These are phyloP conservation scores for Fusarium sp. DNA, from an alignment of 2,329 filamentous ascomycete species.

Conservation along the genomic window DNA sequence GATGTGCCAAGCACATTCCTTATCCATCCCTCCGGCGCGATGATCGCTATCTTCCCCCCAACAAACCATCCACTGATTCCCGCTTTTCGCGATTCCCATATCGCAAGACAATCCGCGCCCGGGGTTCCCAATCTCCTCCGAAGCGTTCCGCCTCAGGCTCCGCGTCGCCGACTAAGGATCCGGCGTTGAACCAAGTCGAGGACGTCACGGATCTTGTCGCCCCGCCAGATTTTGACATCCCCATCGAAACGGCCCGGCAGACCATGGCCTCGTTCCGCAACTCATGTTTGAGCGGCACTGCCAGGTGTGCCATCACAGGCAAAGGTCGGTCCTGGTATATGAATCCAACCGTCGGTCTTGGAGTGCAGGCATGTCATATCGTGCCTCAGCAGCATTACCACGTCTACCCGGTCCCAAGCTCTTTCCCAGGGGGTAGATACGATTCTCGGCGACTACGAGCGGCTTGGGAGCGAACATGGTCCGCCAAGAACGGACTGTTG, in stretches of 20 bases:
- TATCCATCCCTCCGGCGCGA: background rate
- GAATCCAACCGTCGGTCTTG: conserved; percentile 11
- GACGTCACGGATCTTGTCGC: background rate
- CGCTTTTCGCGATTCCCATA: background rate
- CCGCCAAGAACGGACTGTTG: conserved; percentile 25
- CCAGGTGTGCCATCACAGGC: conserved; percentile 16
- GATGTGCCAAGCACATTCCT: background rate
- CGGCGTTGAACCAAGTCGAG: background rate
- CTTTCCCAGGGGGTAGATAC: background rate
- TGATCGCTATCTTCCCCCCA: background rate
- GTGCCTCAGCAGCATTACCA: conserved; percentile 34
- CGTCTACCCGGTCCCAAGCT: conserved; percentile 18
- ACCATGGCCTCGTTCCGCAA: background rate
- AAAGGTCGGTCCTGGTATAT: conserved; percentile 23
- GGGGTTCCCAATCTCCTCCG: conserved; percentile 2
- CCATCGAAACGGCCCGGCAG: background rate
- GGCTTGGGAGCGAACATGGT: conserved; percentile 13
- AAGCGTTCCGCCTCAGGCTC: conserved; percentile 1
- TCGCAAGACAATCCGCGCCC: background rate
- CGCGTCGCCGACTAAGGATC: background rate
- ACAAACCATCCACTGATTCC: background rate
- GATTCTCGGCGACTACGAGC: background rate
- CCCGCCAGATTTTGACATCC: background rate
- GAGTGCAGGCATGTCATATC: conserved; percentile 33
- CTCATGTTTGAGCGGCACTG: background rate